These are phyloP conservation scores for Gamsiella multidivaricata DNA, from an alignment of 192 early-diverging fungal species.

Conservation along the genomic window DNA sequence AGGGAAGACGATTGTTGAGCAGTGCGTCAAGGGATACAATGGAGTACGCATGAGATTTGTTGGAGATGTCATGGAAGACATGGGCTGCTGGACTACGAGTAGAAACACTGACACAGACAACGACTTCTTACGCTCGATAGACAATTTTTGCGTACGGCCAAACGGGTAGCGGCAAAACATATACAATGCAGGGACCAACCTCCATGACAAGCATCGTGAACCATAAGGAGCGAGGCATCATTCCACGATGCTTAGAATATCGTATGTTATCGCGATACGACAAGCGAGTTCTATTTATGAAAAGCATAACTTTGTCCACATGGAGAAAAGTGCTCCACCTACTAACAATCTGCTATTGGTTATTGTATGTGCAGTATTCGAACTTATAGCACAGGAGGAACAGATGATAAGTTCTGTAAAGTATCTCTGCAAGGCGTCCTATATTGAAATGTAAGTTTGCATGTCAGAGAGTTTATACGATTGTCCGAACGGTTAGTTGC, in stretches of 20 bases:
- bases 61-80: neutral
- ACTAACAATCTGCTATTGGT: neutral
- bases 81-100: neutral
- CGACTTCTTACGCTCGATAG: neutral
- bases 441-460: constrained; percentile 78
- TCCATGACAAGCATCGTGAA: constrained; percentile 76
- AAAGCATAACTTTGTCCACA: neutral
- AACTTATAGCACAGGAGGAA: constrained; percentile 63
- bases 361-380: constrained; percentile 63
- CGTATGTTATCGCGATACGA: constrained; percentile 46
- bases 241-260: constrained; percentile 71
- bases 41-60: constrained; percentile 41
- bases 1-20: constrained; percentile 70
- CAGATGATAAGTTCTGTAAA: constrained; percentile 62
- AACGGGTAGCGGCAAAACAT: constrained; percentile 81
- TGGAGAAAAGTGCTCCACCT: neutral
- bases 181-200: constrained; percentile 85
- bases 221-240: constrained; percentile 73
- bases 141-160: constrained; percentile 83
- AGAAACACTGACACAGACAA: neutral
- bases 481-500: no score
- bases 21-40: constrained; percentile 77
- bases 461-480: neutral
- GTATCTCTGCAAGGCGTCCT: constrained; percentile 87
- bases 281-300: no score